Conservation (phyloP, 148 eudicot species). For the Silene uniflora region DNA sequence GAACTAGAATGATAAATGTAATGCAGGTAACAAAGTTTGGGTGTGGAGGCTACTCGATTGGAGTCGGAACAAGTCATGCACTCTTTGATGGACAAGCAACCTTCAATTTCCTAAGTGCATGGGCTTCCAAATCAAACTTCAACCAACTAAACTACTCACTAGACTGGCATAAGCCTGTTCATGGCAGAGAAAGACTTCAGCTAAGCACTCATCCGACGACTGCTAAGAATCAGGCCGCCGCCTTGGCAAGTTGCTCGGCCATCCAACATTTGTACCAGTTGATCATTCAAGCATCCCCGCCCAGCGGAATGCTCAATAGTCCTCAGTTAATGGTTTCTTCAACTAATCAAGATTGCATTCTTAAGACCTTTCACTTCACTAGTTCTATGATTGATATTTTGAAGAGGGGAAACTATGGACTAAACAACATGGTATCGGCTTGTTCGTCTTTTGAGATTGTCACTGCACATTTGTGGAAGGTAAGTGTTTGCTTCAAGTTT, state of each 20-base stretch:
- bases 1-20: too few species aligned
- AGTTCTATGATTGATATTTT: slow-evolving; percentile 30
- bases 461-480: slow-evolving; percentile 36
- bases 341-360: slow-evolving; percentile 17
- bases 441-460: slow-evolving; percentile 34
- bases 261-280: slow-evolving; percentile 31
- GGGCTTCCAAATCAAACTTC: slow-evolving; percentile 29
- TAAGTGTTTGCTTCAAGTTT: neutral
- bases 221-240: slow-evolving; percentile 4
- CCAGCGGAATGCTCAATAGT: slow-evolving; percentile 7
- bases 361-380: slow-evolving; percentile 24
- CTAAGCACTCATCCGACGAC: neutral
- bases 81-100: slow-evolving; percentile 42
- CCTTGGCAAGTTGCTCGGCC: slow-evolving; percentile 14
- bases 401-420: slow-evolving; percentile 26
- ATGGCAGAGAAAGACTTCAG: slow-evolving; percentile 19
- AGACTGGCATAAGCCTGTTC: slow-evolving; percentile 28
- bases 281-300: slow-evolving; percentile 23
- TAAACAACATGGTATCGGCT: neutral
- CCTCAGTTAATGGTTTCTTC: slow-evolving; percentile 24
- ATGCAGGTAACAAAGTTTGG: slow-evolving; percentile 38
- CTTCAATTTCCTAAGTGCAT: slow-evolving; percentile 33
- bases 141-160: neutral
- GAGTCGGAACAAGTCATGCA: slow-evolving; percentile 40
- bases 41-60: slow-evolving; percentile 46